Base-by-base conservation (phyloP, 163 green algal species). In the Scenedesmus sp. region DNA sequence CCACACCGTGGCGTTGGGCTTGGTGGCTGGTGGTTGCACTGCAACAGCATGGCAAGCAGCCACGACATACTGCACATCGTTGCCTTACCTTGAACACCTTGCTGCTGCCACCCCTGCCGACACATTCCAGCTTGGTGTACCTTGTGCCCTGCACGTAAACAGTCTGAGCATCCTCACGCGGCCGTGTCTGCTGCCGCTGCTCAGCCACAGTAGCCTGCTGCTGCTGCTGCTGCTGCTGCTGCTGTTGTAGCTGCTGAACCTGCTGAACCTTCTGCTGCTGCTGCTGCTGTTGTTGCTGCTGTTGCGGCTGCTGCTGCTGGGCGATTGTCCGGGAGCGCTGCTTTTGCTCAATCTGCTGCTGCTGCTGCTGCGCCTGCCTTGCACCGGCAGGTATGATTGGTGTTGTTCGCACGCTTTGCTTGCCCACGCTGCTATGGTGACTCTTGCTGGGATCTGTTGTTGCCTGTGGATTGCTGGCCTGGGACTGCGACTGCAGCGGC, bases 51-150 rank as follows among this genome's bases (percentile, higher is more conserved):
- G 59, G 22, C 20, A 33, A 18, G 56, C 56, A 33, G 59, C 24
- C 59, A 72, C 13, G 59, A 24, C 22, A 35, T 33, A 1, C 2
- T 12, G 22, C 59, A 83, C 70, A 70, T 3, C 16, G n/a, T 70
- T 33, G 7, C 18, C 78, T 59, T 37, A 97, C 97, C 95, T 99
- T 99, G 93, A 97, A 99, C 16, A 99, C 98, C 93, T 99, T 99
- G 95, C 95, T 98, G 94, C 93, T 98, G 91, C 98, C 98, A 5
- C 98, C 98, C 22, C 97, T 94, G 1, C 98, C 98, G 24, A 99
- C 96, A 81, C 96, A 97, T 93, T 99, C 97, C 82, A 99, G 96
- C 94, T 99, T 99, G 87, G 96, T 96, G 94, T 99, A 99, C 13
- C 92, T 88, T 13, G 96, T 96, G 61, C 95, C 96, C 53, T 96